Evolutionary conservation across 2,329 filamentous ascomycete genomes (phyloP), one percentile per base, ranked within the genome.

Genomic region (Phyllosticta citriasiana): DNA sequence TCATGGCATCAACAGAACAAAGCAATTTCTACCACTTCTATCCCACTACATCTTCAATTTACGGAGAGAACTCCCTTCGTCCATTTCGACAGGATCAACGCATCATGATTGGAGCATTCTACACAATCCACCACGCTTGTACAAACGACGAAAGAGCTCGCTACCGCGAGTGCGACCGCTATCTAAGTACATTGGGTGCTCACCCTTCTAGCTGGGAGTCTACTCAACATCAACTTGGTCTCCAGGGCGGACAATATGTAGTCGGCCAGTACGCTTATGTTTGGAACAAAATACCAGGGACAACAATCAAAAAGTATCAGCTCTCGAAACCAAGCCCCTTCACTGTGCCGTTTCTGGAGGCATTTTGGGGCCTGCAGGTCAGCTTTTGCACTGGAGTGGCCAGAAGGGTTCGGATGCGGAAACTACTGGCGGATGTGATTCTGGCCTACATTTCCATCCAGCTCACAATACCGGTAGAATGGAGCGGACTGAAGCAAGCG

Each of bases 371-470:
- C 2, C 60, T 69, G 16, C 66, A 68, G 60, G 58, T 69, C 6
- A 69, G 66, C 62, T 64, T 63, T 53, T 68, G 67, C 53, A 69
- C 66, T 12, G 62, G 65, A 9, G 57, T 69, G 56, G 61, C 66
- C 7, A 35, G 65, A 19, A 62, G 67, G 50, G 66, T 67, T 16
- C 40, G 64, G 3, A 57, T 67, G 24, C 57, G 64, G 2, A 53
- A 53, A 12, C 55, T 67, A n/a, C 47, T 68, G 16, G 64, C 65
- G 2, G 63, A 68, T 58, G 22, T 64, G 1, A 55, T 67, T 51
- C 27, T 33, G 14, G 9, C 14, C 1, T 22, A 12, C 8, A 14
- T 52, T 14, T 5, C 27, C 12, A 51, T 10, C 56, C 25, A 19
- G n/a, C 26, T 40, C 2, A 2, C 4, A 19, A 5, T 33, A 4